A percentile compares a stretch with the other conserved stretches of the same genome.
Conservation (phyloP, 208 protist genomes). For the Wallacemonas collosoma region DNA sequence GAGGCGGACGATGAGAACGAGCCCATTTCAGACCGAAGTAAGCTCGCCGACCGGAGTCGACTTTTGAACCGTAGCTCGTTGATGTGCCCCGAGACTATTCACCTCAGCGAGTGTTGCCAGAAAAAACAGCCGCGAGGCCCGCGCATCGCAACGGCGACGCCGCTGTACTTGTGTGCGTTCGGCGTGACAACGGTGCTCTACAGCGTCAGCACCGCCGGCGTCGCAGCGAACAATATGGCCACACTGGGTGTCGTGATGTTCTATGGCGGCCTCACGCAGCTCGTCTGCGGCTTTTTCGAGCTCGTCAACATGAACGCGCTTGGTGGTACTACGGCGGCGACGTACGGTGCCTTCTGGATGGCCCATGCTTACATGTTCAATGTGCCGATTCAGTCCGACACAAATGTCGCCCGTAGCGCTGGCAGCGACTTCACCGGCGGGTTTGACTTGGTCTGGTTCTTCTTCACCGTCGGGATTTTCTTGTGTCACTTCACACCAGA, state of each 20-base stretch:
- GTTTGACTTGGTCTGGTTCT: constrained; percentile 33
- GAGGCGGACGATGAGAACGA: not conserved
- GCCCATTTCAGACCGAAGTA: not conserved
- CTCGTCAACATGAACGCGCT: constrained; percentile 57
- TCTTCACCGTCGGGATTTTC: constrained; percentile 32
- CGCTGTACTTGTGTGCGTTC: constrained; percentile 51
- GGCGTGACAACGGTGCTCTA: constrained; percentile 67
- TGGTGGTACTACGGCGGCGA: constrained; percentile 38
- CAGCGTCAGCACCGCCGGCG: constrained; percentile 52
- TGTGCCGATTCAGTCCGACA: constrained; percentile 9
- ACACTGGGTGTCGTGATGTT: constrained; percentile 47
- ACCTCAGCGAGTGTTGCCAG: not conserved
- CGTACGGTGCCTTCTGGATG: constrained; percentile 65
- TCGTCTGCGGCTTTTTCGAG: constrained; percentile 61
- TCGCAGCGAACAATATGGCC: constrained; percentile 32
- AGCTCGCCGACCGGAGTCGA: not conserved
- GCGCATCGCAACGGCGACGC: constrained; percentile 35
- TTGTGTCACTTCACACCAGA: constrained; percentile 25
- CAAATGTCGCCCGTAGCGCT: not conserved
- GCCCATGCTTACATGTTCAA: constrained; percentile 23
- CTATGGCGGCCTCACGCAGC: constrained; percentile 53
- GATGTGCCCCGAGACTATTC: not conserved
- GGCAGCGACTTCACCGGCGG: constrained; percentile 25
- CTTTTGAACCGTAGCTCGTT: not conserved
- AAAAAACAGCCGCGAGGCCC: constrained; percentile 23